Conservation (phyloP, 1,284 basidiomycete genomes). For the Sphagnurus paluster region DNA sequence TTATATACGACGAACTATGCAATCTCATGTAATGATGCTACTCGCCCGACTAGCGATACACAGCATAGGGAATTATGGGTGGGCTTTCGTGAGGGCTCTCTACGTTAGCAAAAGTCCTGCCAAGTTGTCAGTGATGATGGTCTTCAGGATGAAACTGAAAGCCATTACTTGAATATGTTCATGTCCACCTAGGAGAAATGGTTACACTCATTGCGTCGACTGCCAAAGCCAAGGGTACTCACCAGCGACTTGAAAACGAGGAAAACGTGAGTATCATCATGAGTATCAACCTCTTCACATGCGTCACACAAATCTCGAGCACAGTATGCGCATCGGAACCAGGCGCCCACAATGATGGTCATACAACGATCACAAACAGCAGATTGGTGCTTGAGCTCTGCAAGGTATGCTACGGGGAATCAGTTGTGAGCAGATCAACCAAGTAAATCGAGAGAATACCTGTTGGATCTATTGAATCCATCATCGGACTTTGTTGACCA, state of each 20-base stretch:
- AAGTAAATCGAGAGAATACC: slow-evolving; percentile 38
- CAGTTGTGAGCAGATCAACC: not conserved
- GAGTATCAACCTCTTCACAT: slow-evolving; percentile 78
- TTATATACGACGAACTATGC: slow-evolving; percentile 4
- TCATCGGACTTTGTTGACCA: slow-evolving; percentile 46
- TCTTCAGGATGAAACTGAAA: not conserved
- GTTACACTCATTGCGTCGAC: slow-evolving; percentile 1
- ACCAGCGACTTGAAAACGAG: slow-evolving; percentile 84
- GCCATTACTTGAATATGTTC: slow-evolving; percentile 52
- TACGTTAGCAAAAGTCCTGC: slow-evolving; percentile 57
- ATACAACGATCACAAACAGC: slow-evolving; percentile 80
- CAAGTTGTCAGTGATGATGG: slow-evolving; percentile 4
- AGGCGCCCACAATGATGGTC: slow-evolving; percentile 72
- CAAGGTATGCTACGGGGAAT: slow-evolving; percentile 60
- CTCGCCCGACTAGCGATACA: slow-evolving; percentile 43
- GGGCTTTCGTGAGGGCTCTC: slow-evolving; percentile 53
- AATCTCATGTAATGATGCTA: slow-evolving; percentile 1
- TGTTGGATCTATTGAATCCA: slow-evolving; percentile 50
- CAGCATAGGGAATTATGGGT: slow-evolving; percentile 58
- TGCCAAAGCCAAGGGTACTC: slow-evolving; percentile 21
- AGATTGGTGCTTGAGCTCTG: slow-evolving; percentile 60
- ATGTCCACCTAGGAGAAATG: slow-evolving; percentile 54
- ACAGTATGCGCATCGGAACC: slow-evolving; percentile 89
- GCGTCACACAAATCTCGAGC: slow-evolving; percentile 77
- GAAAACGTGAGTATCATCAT: slow-evolving; percentile 81